Evolutionary conservation across 2,329 filamentous ascomycete genomes (phyloP), one percentile per base, ranked within the genome.

Genomic region (Diaporthe aspalathi): DNA sequence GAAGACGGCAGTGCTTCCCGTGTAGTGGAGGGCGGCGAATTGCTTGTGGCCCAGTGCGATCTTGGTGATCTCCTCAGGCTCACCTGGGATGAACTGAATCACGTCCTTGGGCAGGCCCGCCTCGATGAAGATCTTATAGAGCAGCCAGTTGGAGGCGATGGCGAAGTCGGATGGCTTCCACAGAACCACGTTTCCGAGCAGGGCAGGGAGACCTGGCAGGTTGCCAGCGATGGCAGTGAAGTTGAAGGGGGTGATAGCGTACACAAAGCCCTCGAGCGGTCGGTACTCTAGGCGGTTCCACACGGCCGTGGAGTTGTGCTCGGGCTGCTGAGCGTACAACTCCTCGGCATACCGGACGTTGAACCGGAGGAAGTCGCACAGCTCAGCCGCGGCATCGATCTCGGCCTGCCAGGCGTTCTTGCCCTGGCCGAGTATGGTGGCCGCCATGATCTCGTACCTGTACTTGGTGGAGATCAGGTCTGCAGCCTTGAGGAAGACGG

Each of bases 381-480:
- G 84, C 86, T 99, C 96, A 11, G 95, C 95, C 22, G 95, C 95
- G 49, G 95, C 89, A 82, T 98, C 95, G 74, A 98, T 98, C 87
- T 99, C 95, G n/a, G 96, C 95, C 83, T 99, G 95, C 94, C 94
- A 98, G 60, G 94, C 94, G 81, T 98, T 98, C 89, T 98, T 98
- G 78, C 96, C 95, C 84, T 99, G 95, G 73, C 95, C 96, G 40
- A 97, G 86, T 90, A 98, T 97, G 17, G 96, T 98, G 54, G 94
- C 90, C 9, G 96, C 95, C 93, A 98, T 97, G 77, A 99, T 90
- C 70, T 98, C 94, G 83, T 97, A 98, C 79, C 96, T 90, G 84
- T 99, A 98, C 85, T 98, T 98, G 74, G 89, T 93, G 68, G 93
- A 87, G 76, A 99, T 90, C 74, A 99, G 86, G 80, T 98, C 95